Conservation (phyloP, 371 early-diverging fungal genomes). For the Haplosporangium sp. region DNA sequence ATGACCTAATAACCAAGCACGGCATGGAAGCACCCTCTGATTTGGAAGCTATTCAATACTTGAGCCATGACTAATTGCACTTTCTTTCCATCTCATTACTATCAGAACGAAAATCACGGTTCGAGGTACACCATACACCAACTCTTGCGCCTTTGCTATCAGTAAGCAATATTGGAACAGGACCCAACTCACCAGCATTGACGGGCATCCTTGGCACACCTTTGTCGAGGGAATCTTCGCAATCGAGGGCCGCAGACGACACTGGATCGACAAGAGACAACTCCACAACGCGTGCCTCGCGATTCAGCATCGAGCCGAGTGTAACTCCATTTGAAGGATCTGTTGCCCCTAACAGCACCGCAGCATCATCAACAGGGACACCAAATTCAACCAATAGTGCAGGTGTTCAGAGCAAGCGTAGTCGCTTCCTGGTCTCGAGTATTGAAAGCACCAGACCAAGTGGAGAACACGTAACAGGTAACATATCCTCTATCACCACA, state of each 20-base stretch:
- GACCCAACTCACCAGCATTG: constrained; percentile 19
- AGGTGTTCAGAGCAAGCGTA: constrained; percentile 32
- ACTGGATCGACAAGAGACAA: constrained; percentile 28
- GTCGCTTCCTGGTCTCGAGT: constrained; percentile 53
- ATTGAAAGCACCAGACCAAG: constrained; percentile 30
- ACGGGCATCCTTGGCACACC: constrained; percentile 10
- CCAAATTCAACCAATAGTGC: constrained; percentile 19
- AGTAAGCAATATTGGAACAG: constrained; percentile 14
- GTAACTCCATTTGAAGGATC: not conserved
- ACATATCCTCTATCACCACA: not conserved
- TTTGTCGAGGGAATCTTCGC: constrained; percentile 47
- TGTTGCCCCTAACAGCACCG: constrained; percentile 9
- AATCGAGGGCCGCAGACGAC: constrained; percentile 28
- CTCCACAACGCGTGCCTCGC: constrained; percentile 29
- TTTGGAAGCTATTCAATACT: not conserved
- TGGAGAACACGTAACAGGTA: constrained; percentile 4
- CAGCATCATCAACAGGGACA: constrained; percentile 18
- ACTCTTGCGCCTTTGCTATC: constrained; percentile 6
- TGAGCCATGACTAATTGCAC: no score
- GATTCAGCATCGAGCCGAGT: constrained; percentile 46
- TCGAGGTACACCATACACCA: constrained; percentile 50
- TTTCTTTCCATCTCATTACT: not conserved
- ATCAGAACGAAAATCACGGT: constrained; percentile 50
- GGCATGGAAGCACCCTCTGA: no score
- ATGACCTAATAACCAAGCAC: not conserved